Base-by-base conservation (phyloP, 345 rosid genomes). In the Gossypium rotundifolium region DNA sequence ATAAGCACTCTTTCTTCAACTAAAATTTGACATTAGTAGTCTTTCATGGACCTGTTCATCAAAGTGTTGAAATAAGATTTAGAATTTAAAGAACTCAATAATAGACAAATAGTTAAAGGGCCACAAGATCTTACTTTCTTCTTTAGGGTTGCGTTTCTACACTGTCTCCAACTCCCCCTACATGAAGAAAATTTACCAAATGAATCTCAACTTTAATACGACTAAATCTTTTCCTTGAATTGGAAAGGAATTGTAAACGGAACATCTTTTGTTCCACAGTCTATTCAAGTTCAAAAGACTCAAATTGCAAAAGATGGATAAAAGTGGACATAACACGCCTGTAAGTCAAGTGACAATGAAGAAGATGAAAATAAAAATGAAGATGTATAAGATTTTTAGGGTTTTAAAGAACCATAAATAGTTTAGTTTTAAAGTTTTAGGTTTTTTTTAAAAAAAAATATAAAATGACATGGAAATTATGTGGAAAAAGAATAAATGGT, bases 1-100 rank as follows among this genome's bases (percentile, higher is more conserved):
- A 94, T 11, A 70, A 77, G 66, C 97, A 92, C 74, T 84, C 86
- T 82, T 88, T 94, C 83, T 79, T 84, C 48, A 94, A 70, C 75
- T 81, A 90, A 79, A 92, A 84, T 80, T 85, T 89, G 72, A 94
- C 89, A 69, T 71, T 93, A 70, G 79, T 87, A 13, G 79, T 22
- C 33, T 58, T 76, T n/a, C 57, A 72, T 70, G 79, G 68, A 76
- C 77, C 93, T 87, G 76, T 74, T 65, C 4, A 77, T 57, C 12
- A 57, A 25, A 51, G 7, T 48, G 40, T 27, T 57, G 20, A 13
- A 20, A 14, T 44, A 40, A 69, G 65, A 62, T 49, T 17, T 16
- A 51, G 22, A 74, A 73, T 25, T 46, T 2, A 17, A 33, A 40
- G 3, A 12, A 12, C 5, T 25, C 20, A 40, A 66, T 71, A 49